Conservation (phyloP, 73 alveolate genomes). For the Paramecium pentaurelia region DNA sequence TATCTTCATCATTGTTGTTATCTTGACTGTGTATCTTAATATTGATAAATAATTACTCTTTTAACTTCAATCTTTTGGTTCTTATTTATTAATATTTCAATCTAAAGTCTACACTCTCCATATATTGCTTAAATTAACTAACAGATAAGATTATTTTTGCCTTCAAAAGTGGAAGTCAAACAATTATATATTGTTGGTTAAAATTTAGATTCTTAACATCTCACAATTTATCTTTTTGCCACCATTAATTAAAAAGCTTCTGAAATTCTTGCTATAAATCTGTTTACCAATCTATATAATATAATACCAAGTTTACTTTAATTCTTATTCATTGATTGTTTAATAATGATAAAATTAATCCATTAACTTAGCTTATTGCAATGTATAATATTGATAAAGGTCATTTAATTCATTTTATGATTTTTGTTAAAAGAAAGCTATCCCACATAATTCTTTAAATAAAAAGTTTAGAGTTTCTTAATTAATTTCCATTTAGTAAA, state of each 20-base stretch:
- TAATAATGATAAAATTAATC: background rate
- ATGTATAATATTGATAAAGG: background rate
- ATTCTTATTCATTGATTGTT: background rate
- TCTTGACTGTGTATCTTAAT: slow-evolving; percentile 5
- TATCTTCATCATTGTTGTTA: background rate
- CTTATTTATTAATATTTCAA: background rate
- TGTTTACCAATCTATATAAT: background rate
- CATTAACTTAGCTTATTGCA: background rate
- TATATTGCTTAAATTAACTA: background rate
- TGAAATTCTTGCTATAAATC: background rate
- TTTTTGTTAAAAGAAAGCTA: background rate
- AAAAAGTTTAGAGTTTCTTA: background rate
- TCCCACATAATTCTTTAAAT: slow-evolving; percentile 1
- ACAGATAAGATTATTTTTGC: background rate
- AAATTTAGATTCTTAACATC: background rate
- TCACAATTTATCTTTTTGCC: background rate
- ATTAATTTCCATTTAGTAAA: background rate
- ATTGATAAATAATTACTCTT: background rate
- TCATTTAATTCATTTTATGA: background rate
- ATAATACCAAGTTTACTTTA: background rate
- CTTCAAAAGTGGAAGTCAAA: background rate
- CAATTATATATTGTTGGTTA: background rate
- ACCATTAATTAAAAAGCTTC: slow-evolving; percentile 8
- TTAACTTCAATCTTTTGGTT: background rate
- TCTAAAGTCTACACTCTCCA: background rate